Evolutionary conservation across 2,329 filamentous ascomycete species (phyloP).

Genomic region (Eutypa lata): DNA sequence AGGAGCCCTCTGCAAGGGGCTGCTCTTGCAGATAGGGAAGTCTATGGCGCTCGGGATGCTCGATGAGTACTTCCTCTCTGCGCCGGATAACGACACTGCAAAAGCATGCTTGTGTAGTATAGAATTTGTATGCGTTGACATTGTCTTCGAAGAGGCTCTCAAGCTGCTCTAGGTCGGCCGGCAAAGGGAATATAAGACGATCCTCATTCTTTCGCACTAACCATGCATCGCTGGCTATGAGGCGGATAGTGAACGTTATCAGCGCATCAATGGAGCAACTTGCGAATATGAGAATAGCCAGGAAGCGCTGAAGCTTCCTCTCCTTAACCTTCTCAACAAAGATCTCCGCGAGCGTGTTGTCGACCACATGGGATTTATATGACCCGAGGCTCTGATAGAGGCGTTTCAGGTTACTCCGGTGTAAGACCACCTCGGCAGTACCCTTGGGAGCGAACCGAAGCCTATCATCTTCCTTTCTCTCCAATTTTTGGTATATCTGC

Average conservation of each 20-base stretch:
- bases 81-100: conserved; percentile 28
- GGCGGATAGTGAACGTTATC: conserved; percentile 11
- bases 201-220: neutral
- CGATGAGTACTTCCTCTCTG: conserved; percentile 23
- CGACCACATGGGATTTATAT: conserved; percentile 1
- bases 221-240: conserved; percentile 13
- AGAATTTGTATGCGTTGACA: conserved; percentile 24
- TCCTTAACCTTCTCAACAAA: conserved; percentile 16
- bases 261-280: conserved; percentile 21
- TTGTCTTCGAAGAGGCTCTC: conserved; percentile 17
- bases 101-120: conserved; percentile 29
- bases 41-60: conserved; percentile 17
- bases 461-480: conserved; percentile 14
- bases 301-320: conserved; percentile 26
- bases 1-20: conserved; percentile 28
- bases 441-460: conserved; percentile 18
- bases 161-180: conserved; percentile 14
- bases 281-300: conserved; percentile 30
- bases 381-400: conserved; percentile 14
- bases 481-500: conserved; percentile 11
- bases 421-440: conserved; percentile 14
- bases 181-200: conserved; percentile 10
- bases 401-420: conserved; percentile 11
- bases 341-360: conserved; percentile 11
- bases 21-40: conserved; percentile 33